phyloP scores from a whole-genome alignment of 2,329 filamentous ascomycete genomes.

The Ampelomyces quisqualis region DNA sequence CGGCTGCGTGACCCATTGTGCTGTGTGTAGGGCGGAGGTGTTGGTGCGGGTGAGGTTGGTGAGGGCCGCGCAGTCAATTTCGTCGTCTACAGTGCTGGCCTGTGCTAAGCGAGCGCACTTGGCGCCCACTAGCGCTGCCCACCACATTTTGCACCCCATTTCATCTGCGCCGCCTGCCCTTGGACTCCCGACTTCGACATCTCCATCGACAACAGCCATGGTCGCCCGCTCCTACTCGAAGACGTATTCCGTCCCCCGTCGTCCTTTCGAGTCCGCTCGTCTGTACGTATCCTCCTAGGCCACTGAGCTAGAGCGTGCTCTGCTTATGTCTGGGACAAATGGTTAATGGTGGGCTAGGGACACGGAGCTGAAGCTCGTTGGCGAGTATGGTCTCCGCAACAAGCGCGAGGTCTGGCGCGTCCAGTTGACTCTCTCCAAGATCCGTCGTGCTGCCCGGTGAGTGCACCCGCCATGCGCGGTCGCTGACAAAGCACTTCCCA shows the following conservation, averaged over 20 bases:
- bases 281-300: slow-evolving; percentile 88
- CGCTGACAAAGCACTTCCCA: slow-evolving; percentile 11
- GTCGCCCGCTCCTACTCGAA: slow-evolving; percentile 80
- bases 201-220: slow-evolving; percentile 46
- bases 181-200: slow-evolving; percentile 26
- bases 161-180: not conserved
- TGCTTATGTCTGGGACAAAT: slow-evolving; percentile 81
- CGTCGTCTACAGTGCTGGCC: slow-evolving; percentile 6
- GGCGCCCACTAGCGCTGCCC: slow-evolving; percentile 3
- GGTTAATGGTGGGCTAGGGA: slow-evolving; percentile 77
- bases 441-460: slow-evolving; percentile 99
- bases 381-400: slow-evolving; percentile 99
- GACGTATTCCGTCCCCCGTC: slow-evolving; percentile 98
- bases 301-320: slow-evolving; percentile 99
- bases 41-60: slow-evolving; percentile 15
- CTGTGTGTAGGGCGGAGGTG: slow-evolving; percentile 27
- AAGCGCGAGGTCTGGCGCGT: slow-evolving; percentile 99
- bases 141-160: not conserved
- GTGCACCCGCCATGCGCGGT: slow-evolving; percentile 34
- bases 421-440: slow-evolving; percentile 99
- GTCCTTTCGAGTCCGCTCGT: slow-evolving; percentile 99
- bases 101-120: slow-evolving; percentile 5
- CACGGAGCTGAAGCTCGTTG: slow-evolving; percentile 98
- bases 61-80: too few relatives aligned
- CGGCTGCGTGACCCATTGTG: slow-evolving; percentile 58